Evolutionary conservation across 371 early-diverging fungal species (phyloP), one percentile per base, ranked within the genome.

Genomic region (Rhizopus delemar): DNA sequence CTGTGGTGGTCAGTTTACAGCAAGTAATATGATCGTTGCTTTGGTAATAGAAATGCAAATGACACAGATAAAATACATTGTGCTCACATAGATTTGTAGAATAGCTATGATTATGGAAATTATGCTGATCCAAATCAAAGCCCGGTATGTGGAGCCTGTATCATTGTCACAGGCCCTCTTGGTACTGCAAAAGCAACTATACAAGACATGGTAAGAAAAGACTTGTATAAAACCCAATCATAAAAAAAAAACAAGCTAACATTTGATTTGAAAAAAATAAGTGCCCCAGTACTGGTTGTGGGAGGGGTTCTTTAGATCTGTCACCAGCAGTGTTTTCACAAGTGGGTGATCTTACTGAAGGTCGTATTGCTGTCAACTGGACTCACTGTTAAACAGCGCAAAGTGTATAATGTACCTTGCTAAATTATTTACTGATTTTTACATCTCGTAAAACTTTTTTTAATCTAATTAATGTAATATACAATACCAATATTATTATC

Each of bases 91-190:
- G 4, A 31, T 38, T 34, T 15, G 31, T 58, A 78, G 78, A 72
- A 78, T 56, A 57, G 59, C 4, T 50, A 71, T 46, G 79, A 78
- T 61, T 78, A 70, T 62, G 79, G 79, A 11, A 34, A 46, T 0
- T 65, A 68, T 45, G 74, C 53, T 15, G 65, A 78, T 51, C 74
- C 79, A 6, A 78, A 78, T 43, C 63, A 71, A 36, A 74, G 74
- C 46, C 76, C 79, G 11, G 74, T 70, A 0, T 78, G 79, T 58
- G 79, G 79, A 41, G 64, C 60, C 6, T 78, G 79, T 43, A 73
- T 78, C 22, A 55, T 65, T 9, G 56, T 78, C 0, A 74, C 70
- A 15, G 79, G 79, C 3, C 69, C 75, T 0, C 48, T 65, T 34
- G 79, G 79, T 8, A 62, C 63, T 5, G 65, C 65, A 28, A 70